phyloP scores from a whole-genome alignment of 371 early-diverging fungal genomes.

The Rhizopus arrhizus region DNA sequence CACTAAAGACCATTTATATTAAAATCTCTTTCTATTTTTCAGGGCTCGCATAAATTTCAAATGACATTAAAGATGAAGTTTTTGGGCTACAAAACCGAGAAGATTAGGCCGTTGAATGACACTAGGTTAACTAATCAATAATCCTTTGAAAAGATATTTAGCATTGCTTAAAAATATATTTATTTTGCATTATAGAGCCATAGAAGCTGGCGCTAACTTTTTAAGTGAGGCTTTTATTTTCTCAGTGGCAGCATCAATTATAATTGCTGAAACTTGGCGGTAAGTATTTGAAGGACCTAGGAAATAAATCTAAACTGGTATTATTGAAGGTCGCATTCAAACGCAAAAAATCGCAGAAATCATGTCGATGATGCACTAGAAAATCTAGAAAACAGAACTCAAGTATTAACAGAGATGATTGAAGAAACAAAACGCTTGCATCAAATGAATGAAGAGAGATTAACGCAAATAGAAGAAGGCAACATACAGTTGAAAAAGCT shows the following conservation, averaged over 20 bases:
- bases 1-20: background rate
- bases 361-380: slow-evolving; percentile 76
- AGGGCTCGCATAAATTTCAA: slow-evolving; percentile 68
- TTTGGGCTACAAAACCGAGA: slow-evolving; percentile 75
- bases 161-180: background rate
- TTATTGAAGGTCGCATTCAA: slow-evolving; percentile 60
- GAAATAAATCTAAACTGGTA: background rate
- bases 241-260: slow-evolving; percentile 79
- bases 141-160: background rate
- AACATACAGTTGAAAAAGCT: slow-evolving; percentile 52
- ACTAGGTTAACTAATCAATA: slow-evolving; percentile 47
- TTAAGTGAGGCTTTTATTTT: slow-evolving; percentile 86
- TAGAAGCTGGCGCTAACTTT: slow-evolving; percentile 89
- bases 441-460: slow-evolving; percentile 33
- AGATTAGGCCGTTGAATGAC: slow-evolving; percentile 85
- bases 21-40: background rate
- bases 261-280: slow-evolving; percentile 69
- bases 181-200: slow-evolving; percentile 54
- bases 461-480: slow-evolving; percentile 51
- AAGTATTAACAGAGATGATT: slow-evolving; percentile 44
- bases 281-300: slow-evolving; percentile 24
- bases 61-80: slow-evolving; percentile 85
- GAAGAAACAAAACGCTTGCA: slow-evolving; percentile 40
- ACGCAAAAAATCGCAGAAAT: slow-evolving; percentile 64
- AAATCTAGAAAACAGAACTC: slow-evolving; percentile 54